Base-by-base conservation (phyloP, 768 basidiomycete genomes). In the Rhodotorula toruloides region DNA sequence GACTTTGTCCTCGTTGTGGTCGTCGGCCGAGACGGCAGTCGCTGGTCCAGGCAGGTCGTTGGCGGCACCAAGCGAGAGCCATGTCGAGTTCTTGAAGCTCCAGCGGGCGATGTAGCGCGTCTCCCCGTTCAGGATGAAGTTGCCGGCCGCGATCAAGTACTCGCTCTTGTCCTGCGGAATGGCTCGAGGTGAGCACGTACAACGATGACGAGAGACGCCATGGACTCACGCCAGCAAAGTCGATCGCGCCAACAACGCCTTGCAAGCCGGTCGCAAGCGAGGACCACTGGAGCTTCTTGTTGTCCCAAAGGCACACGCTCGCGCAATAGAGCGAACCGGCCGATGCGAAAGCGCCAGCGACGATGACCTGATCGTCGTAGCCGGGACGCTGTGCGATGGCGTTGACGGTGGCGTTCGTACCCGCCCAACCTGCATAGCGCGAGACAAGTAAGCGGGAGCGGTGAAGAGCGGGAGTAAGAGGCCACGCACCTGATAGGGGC, bases 261-360 rank as follows among this genome's bases (percentile, higher is more conserved):
- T 84, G 81, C 55, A 97, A 82, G 25, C 92, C 92, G 52, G 79
- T 81, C 27, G 91, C 92, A 37, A 96, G 83, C 4, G 83, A 76
- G 55, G 80, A 85, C 92, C 93, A 99, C 76, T 87, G 86, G 65
- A 83, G 84, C n/a, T 79, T 79, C 1, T 75, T 76, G 3, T 82
- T 83, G 75, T 92, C 86, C 74, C 88, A 86, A 27, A 83, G 78
- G 76, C 94, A 99, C 47, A 97, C 84, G 4, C 84, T 86, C 44
- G 83, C 83, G 77, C 94, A 97, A 1, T 79, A 76, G 22, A 88
- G 78, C 0, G 86, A 83, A 13, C 91, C 92, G 4, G 88, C 91
- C 47, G 85, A 83, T 1, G 84, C 77, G 70, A 99, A 97, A 4
- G 87, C 85, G n/a, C 94, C 94, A 4, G 88, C 91, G 17, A 96